Evolutionary conservation across 768 basidiomycete species (phyloP), one percentile per base, ranked within the genome.

Genomic region (Gloeophyllum trabeum): DNA sequence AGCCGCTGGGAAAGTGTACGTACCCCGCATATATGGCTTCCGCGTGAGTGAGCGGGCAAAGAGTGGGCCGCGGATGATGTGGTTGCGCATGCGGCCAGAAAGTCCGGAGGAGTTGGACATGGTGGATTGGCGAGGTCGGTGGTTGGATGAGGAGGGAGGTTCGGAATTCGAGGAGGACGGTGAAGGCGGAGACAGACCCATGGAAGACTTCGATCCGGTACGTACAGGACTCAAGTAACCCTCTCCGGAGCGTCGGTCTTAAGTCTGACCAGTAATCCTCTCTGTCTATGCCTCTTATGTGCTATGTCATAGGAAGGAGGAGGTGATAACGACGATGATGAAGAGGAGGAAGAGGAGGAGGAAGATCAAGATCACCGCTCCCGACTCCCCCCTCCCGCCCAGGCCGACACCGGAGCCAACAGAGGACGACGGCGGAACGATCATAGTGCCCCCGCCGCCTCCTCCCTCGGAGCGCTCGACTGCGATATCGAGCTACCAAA

Each of bases 11-110:
- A 79, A 81, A 57, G 76, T 97, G 12, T 98, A 99, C 56, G 71
- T 79, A 13, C 88, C 93, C 4, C 75, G 84, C 59, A 94, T 99
- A 55, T 98, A 98, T 52, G 96, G 96, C 0, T 99, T 99, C 73
- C 88, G 84, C 62, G 94, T 99, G 21, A 92, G 84, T 56, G 96
- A 99, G 59, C 70, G 88, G 40, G 91, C 96, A 7, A 86, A 90
- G 59, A 87, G 78, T 52, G 96, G 96, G 4, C 96, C 96, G 12
- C 72, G 96, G 45, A 98, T 99, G 93, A 81, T 83, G 54, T 99
- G 96, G 96, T 61, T 98, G 60, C 71, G 96, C 42, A 59, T 91
- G 60, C 69, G 94, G 45, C 94, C 94, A 24, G 79, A 84, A 58
- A 78, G 69, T 44, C 72, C 79, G 1, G 74, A 75, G 42, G 89